Conservation (phyloP, 2,329 filamentous ascomycete genomes). For the Verticillium tricorpus region DNA sequence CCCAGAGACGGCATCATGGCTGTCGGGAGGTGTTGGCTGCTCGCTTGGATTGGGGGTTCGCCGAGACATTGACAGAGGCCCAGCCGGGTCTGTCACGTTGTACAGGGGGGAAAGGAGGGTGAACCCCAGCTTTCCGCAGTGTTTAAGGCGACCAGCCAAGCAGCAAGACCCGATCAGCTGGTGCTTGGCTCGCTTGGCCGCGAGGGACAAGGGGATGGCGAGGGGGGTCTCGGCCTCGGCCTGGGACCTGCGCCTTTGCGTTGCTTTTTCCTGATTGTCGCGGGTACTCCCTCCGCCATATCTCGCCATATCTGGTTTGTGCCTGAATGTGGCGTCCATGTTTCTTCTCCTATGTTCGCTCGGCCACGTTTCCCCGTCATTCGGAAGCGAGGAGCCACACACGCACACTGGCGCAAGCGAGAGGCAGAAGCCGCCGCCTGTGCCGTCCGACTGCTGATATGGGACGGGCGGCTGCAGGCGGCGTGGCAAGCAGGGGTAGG, state of each 20-base stretch:
- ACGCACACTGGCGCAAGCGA: not conserved
- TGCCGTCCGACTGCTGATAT: not conserved
- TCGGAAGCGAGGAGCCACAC: not conserved
- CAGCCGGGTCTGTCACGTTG: not conserved
- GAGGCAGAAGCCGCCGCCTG: not conserved
- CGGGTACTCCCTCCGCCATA: no score
- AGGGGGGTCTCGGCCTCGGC: no score
- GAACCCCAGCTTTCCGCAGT: not conserved
- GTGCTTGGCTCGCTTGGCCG: not conserved
- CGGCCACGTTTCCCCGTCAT: no score
- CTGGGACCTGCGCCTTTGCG: no score
- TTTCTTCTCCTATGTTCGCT: no score
- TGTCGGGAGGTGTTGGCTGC: not conserved
- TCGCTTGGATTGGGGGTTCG: not conserved
- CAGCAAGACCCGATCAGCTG: not conserved
- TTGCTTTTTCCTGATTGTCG: no score
- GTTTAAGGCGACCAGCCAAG: not conserved
- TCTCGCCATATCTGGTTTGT: no score
- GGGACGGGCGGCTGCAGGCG: not conserved
- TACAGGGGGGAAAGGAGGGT: not conserved
- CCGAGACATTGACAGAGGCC: not conserved
- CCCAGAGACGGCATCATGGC: not conserved
- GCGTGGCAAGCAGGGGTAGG: not conserved
- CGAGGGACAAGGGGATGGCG: not conserved
- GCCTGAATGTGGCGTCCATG: no score